Percentiles rank a stretch among this genome's conserved stretches.
Evolutionary conservation across 768 basidiomycete species (phyloP).

Genomic region (Phylloporus sp.): DNA sequence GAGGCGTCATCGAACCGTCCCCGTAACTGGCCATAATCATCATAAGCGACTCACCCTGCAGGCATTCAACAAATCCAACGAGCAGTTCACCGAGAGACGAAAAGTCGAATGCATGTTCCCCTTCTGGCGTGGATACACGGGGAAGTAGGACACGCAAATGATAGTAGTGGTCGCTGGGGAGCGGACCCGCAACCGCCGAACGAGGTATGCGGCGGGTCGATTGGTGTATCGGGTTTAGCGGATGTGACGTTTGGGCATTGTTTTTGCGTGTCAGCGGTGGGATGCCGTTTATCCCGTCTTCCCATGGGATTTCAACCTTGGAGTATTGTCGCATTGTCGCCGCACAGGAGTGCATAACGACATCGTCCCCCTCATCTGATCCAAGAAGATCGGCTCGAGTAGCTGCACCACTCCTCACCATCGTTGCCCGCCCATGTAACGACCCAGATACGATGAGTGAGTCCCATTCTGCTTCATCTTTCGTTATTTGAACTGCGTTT

Average conservation of each 20-base stretch:
- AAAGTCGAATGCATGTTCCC: background rate
- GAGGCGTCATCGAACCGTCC: no score
- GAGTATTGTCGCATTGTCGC: no score
- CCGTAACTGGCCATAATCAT: no score
- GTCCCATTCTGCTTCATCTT: background rate
- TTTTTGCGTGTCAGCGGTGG: no score
- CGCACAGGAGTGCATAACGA: constrained; percentile 4
- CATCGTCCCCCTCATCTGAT: background rate
- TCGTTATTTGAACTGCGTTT: background rate
- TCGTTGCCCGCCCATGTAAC: constrained; percentile 2
- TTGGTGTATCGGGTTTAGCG: no score
- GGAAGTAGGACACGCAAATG: background rate
- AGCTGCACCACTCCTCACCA: background rate
- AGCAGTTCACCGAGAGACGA: background rate
- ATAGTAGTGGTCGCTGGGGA: background rate
- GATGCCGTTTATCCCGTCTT: no score
- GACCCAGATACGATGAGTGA: background rate
- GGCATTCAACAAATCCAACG: background rate
- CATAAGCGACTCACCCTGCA: background rate
- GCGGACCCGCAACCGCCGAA: no score
- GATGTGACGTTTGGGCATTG: no score
- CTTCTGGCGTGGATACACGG: background rate
- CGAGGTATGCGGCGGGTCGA: no score
- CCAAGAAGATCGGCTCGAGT: no score
- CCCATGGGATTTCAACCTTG: no score